phyloP scores from a whole-genome alignment of 2,329 filamentous ascomycete species.

The Fonsecaea monophora region DNA sequence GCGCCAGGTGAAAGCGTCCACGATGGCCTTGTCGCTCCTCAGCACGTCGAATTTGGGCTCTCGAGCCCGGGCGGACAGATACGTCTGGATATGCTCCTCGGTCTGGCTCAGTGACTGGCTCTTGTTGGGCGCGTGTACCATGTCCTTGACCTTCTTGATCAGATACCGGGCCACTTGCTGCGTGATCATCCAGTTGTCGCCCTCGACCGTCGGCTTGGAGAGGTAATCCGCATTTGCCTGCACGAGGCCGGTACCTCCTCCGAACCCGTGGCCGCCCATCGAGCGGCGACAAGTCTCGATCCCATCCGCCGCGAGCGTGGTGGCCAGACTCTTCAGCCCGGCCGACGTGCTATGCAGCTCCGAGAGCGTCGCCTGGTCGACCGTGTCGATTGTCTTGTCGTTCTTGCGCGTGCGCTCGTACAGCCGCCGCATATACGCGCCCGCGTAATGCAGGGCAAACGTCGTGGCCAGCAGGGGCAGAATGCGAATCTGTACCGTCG shows the following conservation, averaged over 20 bases:
- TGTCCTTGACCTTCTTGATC: conserved; percentile 67
- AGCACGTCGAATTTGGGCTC: conserved; percentile 75
- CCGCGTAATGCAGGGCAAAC: conserved; percentile 56
- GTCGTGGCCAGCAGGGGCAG: conserved; percentile 59
- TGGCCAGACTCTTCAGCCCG: conserved; percentile 74
- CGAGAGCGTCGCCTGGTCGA: conserved; percentile 62
- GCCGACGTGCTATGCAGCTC: conserved; percentile 78
- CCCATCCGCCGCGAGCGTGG: conserved; percentile 74
- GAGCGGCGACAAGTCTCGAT: conserved; percentile 75
- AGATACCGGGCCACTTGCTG: conserved; percentile 65
- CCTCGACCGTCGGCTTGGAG: conserved; percentile 73
- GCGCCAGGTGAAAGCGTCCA: conserved; percentile 76
- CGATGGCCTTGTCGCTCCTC: conserved; percentile 70
- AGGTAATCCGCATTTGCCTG: conserved; percentile 76
- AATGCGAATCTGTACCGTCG: conserved; percentile 61
- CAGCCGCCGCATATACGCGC: conserved; percentile 54
- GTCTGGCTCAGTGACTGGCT: conserved; percentile 16
- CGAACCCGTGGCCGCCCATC: conserved; percentile 69
- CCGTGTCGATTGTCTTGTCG: conserved; percentile 54
- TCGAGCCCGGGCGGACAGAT: conserved; percentile 68
- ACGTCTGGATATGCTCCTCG: conserved; percentile 65
- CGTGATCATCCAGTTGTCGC: conserved; percentile 81
- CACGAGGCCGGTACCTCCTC: conserved; percentile 59
- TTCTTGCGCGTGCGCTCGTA: conserved; percentile 55
- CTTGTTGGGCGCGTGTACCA: conserved; percentile 49